Evolutionary conservation across 202 grass and related monocot genomes (phyloP).

Genomic region (Eragrostis tef): DNA sequence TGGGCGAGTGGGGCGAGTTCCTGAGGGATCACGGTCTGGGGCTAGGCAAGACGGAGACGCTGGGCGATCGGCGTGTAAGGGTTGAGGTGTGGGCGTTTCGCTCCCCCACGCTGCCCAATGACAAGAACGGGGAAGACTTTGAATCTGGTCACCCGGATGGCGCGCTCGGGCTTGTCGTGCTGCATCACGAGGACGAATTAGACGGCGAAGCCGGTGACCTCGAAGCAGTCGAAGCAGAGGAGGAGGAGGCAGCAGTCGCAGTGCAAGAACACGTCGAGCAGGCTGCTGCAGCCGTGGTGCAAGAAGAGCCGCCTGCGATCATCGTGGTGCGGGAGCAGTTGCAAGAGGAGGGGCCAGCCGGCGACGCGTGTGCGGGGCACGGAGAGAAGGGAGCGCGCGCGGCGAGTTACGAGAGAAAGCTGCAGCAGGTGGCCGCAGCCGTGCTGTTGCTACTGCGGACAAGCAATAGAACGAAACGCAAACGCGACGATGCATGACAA

Average conservation of each 20-base stretch:
- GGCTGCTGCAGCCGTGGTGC: background rate
- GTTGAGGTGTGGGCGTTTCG: constrained; percentile 17
- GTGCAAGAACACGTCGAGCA: background rate
- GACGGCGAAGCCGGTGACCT: background rate
- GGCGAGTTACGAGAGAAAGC: background rate
- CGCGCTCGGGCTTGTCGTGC: constrained; percentile 7
- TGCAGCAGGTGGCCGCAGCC: background rate
- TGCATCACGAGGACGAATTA: background rate
- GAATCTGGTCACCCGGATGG: background rate
- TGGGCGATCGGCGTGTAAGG: background rate
- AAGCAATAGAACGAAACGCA: background rate
- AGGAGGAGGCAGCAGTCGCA: background rate
- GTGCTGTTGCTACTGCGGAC: background rate
- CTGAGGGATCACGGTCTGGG: background rate
- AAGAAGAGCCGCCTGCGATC: background rate
- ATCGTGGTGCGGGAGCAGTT: background rate
- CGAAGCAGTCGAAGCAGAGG: too few species aligned
- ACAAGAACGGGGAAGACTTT: too few species aligned
- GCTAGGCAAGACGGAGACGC: background rate
- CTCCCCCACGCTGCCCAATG: background rate
- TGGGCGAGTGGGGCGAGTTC: background rate
- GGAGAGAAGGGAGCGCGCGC: background rate
- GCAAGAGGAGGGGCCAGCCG: background rate
- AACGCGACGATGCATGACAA: background rate
- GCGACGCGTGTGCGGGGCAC: background rate